These are phyloP conservation scores for Pseudodiploospora longispora DNA, from an alignment of 2,329 filamentous ascomycete species.

Conservation along the genomic window DNA sequence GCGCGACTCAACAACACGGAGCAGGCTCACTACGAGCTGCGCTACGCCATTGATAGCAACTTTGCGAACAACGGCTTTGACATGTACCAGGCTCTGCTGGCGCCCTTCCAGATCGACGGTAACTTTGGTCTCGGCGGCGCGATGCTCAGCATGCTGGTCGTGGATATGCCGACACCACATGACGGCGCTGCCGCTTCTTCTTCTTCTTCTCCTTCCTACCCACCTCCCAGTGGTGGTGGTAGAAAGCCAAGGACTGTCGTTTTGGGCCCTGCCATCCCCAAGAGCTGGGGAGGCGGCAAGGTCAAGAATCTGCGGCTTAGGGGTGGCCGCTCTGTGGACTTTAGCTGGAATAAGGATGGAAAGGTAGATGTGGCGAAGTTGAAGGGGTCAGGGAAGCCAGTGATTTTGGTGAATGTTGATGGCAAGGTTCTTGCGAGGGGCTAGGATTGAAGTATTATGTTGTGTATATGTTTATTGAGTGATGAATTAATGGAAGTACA, in stretches of 20 bases:
- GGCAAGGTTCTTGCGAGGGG: constrained; percentile 3
- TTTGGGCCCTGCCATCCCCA: constrained; percentile 39
- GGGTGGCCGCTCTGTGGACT: constrained; percentile 35
- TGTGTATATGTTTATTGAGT: no score
- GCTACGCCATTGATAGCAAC: constrained; percentile 40
- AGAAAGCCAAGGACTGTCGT: constrained; percentile 27
- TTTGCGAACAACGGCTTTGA: constrained; percentile 41
- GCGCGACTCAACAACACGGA: constrained; percentile 44
- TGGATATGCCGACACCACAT: constrained; percentile 34
- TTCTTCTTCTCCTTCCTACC: not conserved
- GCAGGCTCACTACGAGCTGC: constrained; percentile 38
- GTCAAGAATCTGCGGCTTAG: constrained; percentile 36
- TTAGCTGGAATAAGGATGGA: constrained; percentile 31
- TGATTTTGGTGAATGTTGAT: constrained; percentile 7
- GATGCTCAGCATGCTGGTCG: constrained; percentile 41
- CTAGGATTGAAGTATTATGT: no score
- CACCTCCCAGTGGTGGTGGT: not conserved
- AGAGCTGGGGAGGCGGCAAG: constrained; percentile 33
- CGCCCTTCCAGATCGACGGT: constrained; percentile 52
- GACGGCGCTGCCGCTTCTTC: constrained; percentile 2
- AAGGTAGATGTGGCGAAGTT: constrained; percentile 6
- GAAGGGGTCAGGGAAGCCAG: not conserved
- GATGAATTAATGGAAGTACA: no score
- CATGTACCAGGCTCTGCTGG: constrained; percentile 38
- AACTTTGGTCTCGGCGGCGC: constrained; percentile 46